A percentile compares a stretch with the other conserved stretches of the same genome.
Conservation (phyloP, 192 early-diverging fungal genomes). For the Podila epicladia region DNA sequence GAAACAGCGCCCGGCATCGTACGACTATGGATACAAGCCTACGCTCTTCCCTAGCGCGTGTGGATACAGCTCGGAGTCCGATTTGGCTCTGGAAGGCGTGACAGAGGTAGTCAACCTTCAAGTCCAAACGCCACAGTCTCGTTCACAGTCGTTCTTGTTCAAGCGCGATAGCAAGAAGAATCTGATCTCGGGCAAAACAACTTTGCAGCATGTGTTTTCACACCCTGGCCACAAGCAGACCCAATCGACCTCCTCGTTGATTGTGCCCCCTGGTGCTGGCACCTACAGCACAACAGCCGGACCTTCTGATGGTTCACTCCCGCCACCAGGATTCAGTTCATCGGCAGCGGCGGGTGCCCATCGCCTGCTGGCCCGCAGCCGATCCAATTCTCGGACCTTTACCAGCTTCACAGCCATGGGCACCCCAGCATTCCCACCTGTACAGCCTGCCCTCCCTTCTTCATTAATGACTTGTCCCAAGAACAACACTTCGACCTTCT, state of each 20-base stretch:
- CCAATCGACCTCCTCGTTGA: slow-evolving; percentile 27
- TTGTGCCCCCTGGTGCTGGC: slow-evolving; percentile 2
- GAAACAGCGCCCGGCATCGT: slow-evolving; percentile 2
- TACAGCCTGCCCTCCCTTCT: neutral
- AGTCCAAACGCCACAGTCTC: neutral
- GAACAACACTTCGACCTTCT: neutral
- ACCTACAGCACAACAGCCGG: neutral
- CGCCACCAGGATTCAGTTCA: neutral
- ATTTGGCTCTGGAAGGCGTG: neutral
- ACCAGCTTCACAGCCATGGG: slow-evolving; percentile 32
- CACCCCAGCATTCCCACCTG: slow-evolving; percentile 19
- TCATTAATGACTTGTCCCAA: neutral
- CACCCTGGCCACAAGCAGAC: slow-evolving; percentile 36
- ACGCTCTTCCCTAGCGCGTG: neutral
- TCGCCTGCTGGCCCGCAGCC: slow-evolving; percentile 3
- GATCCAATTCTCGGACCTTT: slow-evolving; percentile 23
- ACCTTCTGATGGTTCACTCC: neutral
- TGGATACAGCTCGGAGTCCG: slow-evolving; percentile 14
- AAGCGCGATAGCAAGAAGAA: slow-evolving; percentile 21
- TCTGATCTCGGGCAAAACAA: neutral
- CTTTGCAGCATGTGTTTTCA: slow-evolving; percentile 24
- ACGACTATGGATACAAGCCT: slow-evolving; percentile 1
- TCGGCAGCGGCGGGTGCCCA: slow-evolving; percentile 5
- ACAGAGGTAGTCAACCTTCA: neutral
- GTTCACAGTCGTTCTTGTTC: slow-evolving; percentile 13